A percentile compares a stretch with the other conserved stretches of the same genome.
phyloP scores from a whole-genome alignment of 306 rosid species.

The Lupinus albus region DNA sequence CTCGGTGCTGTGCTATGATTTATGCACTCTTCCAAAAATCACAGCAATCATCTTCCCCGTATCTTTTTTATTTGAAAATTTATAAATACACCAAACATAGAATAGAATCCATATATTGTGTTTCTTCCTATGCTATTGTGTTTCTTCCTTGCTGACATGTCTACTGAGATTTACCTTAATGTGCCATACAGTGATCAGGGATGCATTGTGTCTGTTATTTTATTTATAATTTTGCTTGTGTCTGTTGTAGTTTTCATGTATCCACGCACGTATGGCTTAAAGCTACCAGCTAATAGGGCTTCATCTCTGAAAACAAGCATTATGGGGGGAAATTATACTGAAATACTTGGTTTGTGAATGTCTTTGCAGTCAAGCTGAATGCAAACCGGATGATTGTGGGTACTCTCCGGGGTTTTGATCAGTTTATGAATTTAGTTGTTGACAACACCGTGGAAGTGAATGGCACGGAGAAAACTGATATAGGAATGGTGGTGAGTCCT shows the following conservation, averaged over 20 bases:
- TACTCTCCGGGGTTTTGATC: constrained; percentile 92
- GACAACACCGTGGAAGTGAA: constrained; percentile 94
- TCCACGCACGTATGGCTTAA: background rate
- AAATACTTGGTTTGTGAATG: background rate
- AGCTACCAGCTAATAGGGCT: background rate
- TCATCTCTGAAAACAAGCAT: constrained; percentile 7
- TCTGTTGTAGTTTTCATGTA: background rate
- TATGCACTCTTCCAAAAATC: no score
- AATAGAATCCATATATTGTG: no score
- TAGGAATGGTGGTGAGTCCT: constrained; percentile 97
- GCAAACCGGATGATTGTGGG: constrained; percentile 92
- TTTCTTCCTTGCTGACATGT: no score
- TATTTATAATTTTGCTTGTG: background rate
- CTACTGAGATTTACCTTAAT: background rate
- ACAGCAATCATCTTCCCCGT: no score
- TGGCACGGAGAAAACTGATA: constrained; percentile 79
- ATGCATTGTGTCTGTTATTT: no score
- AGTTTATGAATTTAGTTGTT: constrained; percentile 92
- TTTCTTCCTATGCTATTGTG: no score
- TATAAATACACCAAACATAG: no score
- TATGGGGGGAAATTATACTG: background rate
- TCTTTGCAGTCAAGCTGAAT: constrained; percentile 77
- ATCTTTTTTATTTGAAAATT: no score
- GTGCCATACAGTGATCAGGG: background rate
- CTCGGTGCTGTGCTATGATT: no score